Conservation (phyloP, 2,329 filamentous ascomycete species). For the Monilinia vaccinii-corymbosi region DNA sequence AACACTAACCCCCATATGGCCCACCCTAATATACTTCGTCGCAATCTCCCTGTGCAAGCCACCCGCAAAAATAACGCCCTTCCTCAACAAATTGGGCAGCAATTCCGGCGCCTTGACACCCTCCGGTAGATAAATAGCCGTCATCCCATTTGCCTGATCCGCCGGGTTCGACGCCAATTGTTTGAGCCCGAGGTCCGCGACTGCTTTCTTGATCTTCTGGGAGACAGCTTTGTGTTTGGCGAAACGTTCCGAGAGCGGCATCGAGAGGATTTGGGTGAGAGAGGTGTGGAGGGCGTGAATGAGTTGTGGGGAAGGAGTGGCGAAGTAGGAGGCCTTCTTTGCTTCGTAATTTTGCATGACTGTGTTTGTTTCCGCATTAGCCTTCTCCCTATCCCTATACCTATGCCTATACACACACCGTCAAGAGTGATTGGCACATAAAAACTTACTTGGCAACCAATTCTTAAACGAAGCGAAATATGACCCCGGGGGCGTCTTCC, state of each 20-base stretch:
- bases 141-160: constrained; percentile 96
- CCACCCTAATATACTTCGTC: constrained; percentile 86
- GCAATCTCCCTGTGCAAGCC: constrained; percentile 95
- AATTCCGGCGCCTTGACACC: constrained; percentile 71
- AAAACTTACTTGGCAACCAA: constrained; percentile 73
- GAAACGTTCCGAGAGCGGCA: constrained; percentile 74
- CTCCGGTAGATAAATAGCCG: constrained; percentile 90
- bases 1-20: constrained; percentile 94
- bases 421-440: too few relatives aligned
- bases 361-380: constrained; percentile 27
- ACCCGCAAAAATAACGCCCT: constrained; percentile 87
- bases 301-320: constrained; percentile 89
- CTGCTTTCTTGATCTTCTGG: constrained; percentile 75
- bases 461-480: constrained; percentile 98
- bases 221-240: constrained; percentile 70
- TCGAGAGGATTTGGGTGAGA: constrained; percentile 74
- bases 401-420: too few relatives aligned
- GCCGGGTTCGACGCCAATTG: constrained; percentile 78
- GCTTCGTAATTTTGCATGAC: constrained; percentile 99
- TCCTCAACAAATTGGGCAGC: constrained; percentile 74
- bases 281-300: constrained; percentile 87
- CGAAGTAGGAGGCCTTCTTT: constrained; percentile 96
- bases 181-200: constrained; percentile 73
- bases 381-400: constrained; percentile 1
- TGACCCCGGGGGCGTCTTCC: constrained; percentile 72